phyloP scores from a whole-genome alignment of 441 rosid genomes.

The Mallotus japonicus region DNA sequence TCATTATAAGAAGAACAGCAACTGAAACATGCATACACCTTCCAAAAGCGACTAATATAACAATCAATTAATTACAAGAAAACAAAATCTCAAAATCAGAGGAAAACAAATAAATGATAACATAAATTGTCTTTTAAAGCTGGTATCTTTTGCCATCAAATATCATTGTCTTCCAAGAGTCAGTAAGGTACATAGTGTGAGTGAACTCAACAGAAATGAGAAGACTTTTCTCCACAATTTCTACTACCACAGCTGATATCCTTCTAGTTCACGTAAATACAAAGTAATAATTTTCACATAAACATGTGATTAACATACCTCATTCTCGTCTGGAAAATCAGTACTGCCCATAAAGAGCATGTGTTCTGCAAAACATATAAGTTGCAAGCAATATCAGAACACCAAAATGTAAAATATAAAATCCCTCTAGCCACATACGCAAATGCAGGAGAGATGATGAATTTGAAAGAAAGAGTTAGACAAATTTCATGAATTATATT shows the following conservation, averaged over 20 bases:
- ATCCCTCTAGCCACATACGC: neutral
- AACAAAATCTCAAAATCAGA: neutral
- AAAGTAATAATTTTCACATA: neutral
- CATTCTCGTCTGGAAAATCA: slow-evolving; percentile 93
- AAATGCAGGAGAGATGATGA: neutral
- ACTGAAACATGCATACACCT: slow-evolving; percentile 17
- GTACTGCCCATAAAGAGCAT: slow-evolving; percentile 99
- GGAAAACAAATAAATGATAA: neutral
- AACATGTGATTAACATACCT: slow-evolving; percentile 47
- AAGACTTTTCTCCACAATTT: neutral
- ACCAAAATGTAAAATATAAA: neutral
- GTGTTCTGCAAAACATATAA: slow-evolving; percentile 59
- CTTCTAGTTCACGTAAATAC: neutral
- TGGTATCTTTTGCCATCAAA: neutral
- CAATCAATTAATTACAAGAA: neutral
- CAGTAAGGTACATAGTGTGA: too few relatives aligned
- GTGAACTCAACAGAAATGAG: too few relatives aligned
- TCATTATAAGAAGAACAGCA: neutral
- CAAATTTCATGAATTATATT: neutral
- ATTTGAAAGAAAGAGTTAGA: too few relatives aligned
- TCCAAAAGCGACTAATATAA: slow-evolving; percentile 1
- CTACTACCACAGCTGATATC: neutral
- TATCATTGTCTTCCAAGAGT: too few relatives aligned
- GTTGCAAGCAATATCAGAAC: neutral
- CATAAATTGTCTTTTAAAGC: neutral